Evolutionary conservation across 805 yeast genomes (phyloP).

Genomic region (Candida methanosorbosa): DNA sequence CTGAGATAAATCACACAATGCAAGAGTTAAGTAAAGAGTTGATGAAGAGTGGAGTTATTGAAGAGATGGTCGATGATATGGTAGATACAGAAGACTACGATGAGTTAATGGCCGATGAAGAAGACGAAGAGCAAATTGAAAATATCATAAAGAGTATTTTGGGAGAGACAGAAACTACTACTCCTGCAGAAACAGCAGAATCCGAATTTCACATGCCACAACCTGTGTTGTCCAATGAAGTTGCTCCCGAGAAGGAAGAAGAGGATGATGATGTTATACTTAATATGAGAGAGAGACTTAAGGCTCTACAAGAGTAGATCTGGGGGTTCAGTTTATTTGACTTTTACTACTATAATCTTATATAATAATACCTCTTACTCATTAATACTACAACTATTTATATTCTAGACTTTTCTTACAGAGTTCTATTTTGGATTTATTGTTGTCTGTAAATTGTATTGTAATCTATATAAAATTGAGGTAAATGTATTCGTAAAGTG

Average conservation of each 20-base stretch:
- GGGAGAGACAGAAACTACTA: constrained; percentile 30
- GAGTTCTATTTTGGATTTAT: too few species aligned
- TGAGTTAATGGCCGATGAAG: constrained; percentile 57
- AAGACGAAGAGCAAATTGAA: constrained; percentile 53
- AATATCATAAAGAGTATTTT: constrained; percentile 43
- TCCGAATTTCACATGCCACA: constrained; percentile 27
- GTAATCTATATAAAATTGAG: too few species aligned
- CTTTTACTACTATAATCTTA: too few species aligned
- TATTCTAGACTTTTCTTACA: too few species aligned
- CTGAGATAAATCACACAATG: constrained; percentile 76
- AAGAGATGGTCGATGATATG: constrained; percentile 92
- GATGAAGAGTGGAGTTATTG: constrained; percentile 77
- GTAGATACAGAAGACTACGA: constrained; percentile 62
- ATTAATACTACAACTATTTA: too few species aligned
- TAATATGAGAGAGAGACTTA: constrained; percentile 84
- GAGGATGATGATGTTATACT: constrained; percentile 70
- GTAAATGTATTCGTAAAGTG: too few species aligned
- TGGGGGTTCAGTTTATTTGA: too few species aligned
- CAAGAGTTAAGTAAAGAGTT: constrained; percentile 80
- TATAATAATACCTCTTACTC: too few species aligned
- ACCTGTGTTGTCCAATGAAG: constrained; percentile 7
- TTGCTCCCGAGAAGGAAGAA: constrained; percentile 25
- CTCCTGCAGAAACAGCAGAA: constrained; percentile 10
- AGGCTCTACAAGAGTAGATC: constrained; percentile 71
- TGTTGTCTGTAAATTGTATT: too few species aligned